Evolutionary conservation across 2,329 filamentous ascomycete genomes (phyloP), one percentile per base, ranked within the genome.

Genomic region (Nemania diffusa): DNA sequence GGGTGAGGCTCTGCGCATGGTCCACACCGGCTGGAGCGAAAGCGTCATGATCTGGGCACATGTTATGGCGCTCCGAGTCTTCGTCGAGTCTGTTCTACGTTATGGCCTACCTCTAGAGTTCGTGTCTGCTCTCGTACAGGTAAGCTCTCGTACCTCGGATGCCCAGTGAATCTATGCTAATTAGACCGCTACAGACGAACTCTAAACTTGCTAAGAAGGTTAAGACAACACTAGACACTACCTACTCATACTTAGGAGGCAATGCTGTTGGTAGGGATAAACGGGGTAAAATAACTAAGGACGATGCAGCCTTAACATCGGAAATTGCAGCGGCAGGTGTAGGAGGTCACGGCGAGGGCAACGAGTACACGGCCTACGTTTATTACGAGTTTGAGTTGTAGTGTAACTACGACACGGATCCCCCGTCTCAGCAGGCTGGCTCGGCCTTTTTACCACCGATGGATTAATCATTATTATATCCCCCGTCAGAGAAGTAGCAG

Each of bases 1-100:
- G 89, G 94, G 93, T 11, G 95, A 99, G 82, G 94, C 94, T 2
- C 80, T 99, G 76, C 88, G 94, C 71, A 85, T 97, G 74, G 93
- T 91, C 15, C 86, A 94, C 69, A 97, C 93, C n/a, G 94, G 93
- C 17, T 99, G 96, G 89, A 95, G 93, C 77, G 96, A 99, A 82
- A 91, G 91, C 69, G 93, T 97, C 72, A 97, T 97, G 93, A 91
- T 95, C 61, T 97, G 94, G 93, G 87, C 97, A 57, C 96, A 99
- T 78, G 92, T 97, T 29, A 84, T 98, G 76, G 92, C 94, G 6
- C 82, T 99, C 75, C 86, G 96, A 61, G 94, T 98, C 22, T 99
- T 98, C 80, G 96, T 99, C 22, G 96, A 99, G 85, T 97, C 94
- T 5, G 96, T 99, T n/a, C 84, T 99, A 77, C 89, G 96, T 72